Conservation (phyloP, 495 filamentous ascomycete genomes). For the Cryomyces minteri region DNA sequence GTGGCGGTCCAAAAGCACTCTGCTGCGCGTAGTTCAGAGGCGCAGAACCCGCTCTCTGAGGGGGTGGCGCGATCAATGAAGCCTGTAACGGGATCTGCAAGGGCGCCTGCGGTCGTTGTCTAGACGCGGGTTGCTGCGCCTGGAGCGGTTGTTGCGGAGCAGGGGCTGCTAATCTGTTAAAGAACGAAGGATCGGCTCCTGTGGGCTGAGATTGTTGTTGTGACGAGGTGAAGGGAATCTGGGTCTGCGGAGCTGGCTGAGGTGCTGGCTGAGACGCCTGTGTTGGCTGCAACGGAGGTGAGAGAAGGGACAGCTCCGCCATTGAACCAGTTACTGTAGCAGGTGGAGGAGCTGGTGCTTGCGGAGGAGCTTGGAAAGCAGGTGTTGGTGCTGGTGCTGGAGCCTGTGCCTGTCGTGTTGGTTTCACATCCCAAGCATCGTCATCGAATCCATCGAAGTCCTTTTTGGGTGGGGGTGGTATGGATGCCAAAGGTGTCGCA, state of each 20-base stretch:
- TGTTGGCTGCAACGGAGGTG: conserved; percentile 58
- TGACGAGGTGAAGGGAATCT: conserved; percentile 25
- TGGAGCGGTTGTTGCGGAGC: conserved; percentile 16
- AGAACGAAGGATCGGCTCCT: conserved; percentile 25
- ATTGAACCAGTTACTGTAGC: conserved; percentile 48
- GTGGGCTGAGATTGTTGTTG: conserved; percentile 26
- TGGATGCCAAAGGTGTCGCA: conserved; percentile 30
- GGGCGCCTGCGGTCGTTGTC: conserved; percentile 59
- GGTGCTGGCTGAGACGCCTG: conserved; percentile 25
- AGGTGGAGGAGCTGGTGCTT: conserved; percentile 19
- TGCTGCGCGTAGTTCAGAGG: conserved; percentile 60
- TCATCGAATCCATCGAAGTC: conserved; percentile 66
- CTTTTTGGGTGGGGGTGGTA: conserved; percentile 24
- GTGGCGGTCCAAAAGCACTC: conserved; percentile 49
- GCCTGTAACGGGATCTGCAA: conserved; percentile 38
- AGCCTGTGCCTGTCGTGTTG: conserved; percentile 41
- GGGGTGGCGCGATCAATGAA: conserved; percentile 63
- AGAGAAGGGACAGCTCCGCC: conserved; percentile 61
- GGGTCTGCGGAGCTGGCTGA: conserved; percentile 1
- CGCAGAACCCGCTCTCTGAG: conserved; percentile 69
- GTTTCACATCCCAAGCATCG: conserved; percentile 94
- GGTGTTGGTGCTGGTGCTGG: conserved; percentile 23
- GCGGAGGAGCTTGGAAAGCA: conserved; percentile 11
- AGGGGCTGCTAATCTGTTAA: conserved; percentile 23
- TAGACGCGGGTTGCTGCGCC: conserved; percentile 19